phyloP scores from a whole-genome alignment of 2,329 filamentous ascomycete species.

The Magnaporthales sp. region DNA sequence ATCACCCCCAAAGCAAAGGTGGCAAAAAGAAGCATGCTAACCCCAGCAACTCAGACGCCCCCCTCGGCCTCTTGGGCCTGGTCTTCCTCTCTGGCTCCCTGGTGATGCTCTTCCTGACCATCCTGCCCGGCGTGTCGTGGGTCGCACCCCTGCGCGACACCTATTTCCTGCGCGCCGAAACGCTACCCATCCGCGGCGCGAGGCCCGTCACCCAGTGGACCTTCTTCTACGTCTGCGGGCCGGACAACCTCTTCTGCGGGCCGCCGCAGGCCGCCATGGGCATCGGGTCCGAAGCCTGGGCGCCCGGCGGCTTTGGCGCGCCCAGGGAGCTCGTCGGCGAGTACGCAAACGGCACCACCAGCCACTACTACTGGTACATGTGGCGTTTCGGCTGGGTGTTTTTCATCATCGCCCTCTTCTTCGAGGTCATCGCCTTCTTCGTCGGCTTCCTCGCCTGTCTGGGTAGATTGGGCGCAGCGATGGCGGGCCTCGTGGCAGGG shows the following conservation, averaged over 20 bases:
- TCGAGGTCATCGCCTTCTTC: slow-evolving; percentile 60
- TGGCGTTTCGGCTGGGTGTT: slow-evolving; percentile 93
- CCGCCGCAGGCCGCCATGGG: slow-evolving; percentile 52
- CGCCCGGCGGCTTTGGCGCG: slow-evolving; percentile 32
- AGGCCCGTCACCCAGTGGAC: slow-evolving; percentile 72
- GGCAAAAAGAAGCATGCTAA: background rate
- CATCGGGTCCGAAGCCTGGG: slow-evolving; percentile 60
- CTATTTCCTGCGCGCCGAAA: slow-evolving; percentile 80
- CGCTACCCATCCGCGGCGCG: slow-evolving; percentile 58
- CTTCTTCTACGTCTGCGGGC: slow-evolving; percentile 75
- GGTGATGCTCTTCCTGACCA: slow-evolving; percentile 49
- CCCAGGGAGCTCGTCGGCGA: slow-evolving; percentile 39
- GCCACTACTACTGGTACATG: slow-evolving; percentile 63
- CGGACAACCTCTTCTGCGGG: slow-evolving; percentile 56
- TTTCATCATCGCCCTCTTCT: slow-evolving; percentile 77
- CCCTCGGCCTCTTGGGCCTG: slow-evolving; percentile 33
- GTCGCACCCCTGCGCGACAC: slow-evolving; percentile 58
- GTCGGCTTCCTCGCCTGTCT: slow-evolving; percentile 60
- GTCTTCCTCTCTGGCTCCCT: slow-evolving; percentile 42
- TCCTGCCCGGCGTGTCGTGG: slow-evolving; percentile 44
- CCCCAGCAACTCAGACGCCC: slow-evolving; percentile 22
- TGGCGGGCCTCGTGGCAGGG: slow-evolving; percentile 49
- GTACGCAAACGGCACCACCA: slow-evolving; percentile 47
- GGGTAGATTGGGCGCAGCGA: slow-evolving; percentile 59
- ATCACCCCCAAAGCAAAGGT: too few species aligned